Percentiles rank a stretch among this genome's conserved stretches.
These are phyloP conservation scores for Leishmania major DNA, from an alignment of 208 protist genomes.

Conservation along the genomic window DNA sequence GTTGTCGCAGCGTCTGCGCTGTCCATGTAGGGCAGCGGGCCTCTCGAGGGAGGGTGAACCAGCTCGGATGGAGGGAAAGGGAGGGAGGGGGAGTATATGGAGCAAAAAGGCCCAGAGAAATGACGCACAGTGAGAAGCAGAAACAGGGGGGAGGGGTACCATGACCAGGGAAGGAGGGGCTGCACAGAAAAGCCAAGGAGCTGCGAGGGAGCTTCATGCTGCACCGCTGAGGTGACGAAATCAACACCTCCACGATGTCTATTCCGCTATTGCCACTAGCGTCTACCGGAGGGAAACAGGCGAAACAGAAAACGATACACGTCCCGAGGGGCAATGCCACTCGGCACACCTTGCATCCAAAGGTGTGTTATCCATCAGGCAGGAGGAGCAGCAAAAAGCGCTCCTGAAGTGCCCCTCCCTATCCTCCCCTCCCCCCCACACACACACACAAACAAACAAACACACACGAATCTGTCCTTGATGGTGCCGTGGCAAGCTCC, in stretches of 20 bases:
- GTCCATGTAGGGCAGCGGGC: background rate
- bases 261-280: too few species aligned
- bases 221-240: background rate
- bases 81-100: background rate
- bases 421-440: too few species aligned
- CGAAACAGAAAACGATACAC: background rate
- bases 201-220: background rate
- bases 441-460: too few species aligned
- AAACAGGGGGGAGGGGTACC: background rate
- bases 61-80: too few species aligned
- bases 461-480: background rate
- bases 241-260: background rate
- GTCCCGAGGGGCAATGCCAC: background rate
- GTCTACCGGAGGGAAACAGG: background rate
- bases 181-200: background rate
- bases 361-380: background rate
- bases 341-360: background rate
- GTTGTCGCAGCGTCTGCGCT: background rate
- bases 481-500: background rate
- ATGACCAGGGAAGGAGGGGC: background rate
- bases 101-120: background rate
- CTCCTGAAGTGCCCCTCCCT: background rate
- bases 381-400: background rate
- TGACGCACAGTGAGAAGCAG: background rate
- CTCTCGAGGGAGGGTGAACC: background rate